phyloP scores from a whole-genome alignment of 2,329 filamentous ascomycete genomes.

The Epichloe elymi region DNA sequence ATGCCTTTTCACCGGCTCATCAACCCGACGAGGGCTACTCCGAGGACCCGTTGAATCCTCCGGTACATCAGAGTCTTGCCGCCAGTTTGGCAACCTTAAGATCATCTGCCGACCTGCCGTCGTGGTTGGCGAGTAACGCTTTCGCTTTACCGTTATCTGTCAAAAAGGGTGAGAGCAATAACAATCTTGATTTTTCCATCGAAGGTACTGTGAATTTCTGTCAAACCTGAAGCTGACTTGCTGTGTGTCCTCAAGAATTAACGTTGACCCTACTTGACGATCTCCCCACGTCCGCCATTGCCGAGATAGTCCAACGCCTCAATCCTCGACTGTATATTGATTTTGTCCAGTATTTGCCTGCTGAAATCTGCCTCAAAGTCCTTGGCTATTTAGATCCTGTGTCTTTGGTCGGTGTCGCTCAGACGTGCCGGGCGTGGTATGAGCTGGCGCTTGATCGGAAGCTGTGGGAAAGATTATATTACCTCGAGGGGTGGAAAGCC shows the following conservation, averaged over 20 bases:
- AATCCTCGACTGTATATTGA: conserved; percentile 84
- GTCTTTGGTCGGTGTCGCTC: conserved; percentile 67
- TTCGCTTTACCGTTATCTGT: conserved; percentile 33
- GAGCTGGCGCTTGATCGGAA: conserved; percentile 67
- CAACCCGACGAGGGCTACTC: conserved; percentile 79
- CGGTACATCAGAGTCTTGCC: conserved; percentile 20
- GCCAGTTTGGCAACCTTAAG: conserved; percentile 21
- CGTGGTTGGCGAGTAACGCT: conserved; percentile 37
- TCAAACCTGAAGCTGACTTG: conserved; percentile 7
- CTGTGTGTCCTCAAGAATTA: conserved; percentile 43
- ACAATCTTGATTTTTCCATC: conserved; percentile 22
- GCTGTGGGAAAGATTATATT: conserved; percentile 76
- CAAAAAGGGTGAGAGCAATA: conserved; percentile 20
- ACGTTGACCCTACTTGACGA: conserved; percentile 66
- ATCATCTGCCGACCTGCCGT: conserved; percentile 31
- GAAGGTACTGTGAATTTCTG: neutral
- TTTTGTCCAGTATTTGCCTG: conserved; percentile 72
- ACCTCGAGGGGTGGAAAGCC: conserved; percentile 74
- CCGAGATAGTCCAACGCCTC: conserved; percentile 66
- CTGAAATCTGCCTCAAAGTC: conserved; percentile 82
- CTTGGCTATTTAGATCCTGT: conserved; percentile 73
- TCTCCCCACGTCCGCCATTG: conserved; percentile 67
- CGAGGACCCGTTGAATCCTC: conserved; percentile 50
- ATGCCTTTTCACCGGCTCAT: conserved; percentile 36
- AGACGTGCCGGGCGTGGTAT: conserved; percentile 72